phyloP scores from a whole-genome alignment of 257 asterid species.

The Solanum rostratum region DNA sequence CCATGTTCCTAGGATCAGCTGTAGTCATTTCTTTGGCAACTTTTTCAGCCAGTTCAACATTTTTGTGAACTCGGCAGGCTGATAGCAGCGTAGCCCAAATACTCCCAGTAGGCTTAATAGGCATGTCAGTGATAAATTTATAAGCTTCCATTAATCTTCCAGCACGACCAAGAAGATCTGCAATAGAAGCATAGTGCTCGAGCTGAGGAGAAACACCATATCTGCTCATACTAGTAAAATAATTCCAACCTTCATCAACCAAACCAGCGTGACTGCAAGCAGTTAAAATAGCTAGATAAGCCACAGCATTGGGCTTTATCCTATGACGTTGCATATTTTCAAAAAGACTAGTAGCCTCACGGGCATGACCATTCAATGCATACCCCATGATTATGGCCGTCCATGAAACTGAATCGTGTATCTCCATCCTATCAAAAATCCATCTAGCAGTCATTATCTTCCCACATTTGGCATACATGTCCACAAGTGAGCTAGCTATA shows the following conservation, averaged over 20 bases:
- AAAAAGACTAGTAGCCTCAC: conserved; percentile 52
- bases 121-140: conserved; percentile 44
- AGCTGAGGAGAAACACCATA: conserved; percentile 44
- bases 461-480: conserved; percentile 96
- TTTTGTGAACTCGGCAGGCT: conserved; percentile 81
- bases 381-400: conserved; percentile 90
- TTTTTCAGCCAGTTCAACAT: conserved; percentile 69
- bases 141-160: conserved; percentile 79
- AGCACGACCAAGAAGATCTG: conserved; percentile 84
- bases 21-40: conserved; percentile 49
- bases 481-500: conserved; percentile 71
- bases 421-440: conserved; percentile 61
- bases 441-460: conserved; percentile 39
- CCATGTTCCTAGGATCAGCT: conserved; percentile 42
- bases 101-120: conserved; percentile 46
- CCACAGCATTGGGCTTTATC: conserved; percentile 46
- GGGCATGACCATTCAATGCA: conserved; percentile 67
- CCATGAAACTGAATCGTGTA: conserved; percentile 64
- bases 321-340: conserved; percentile 56
- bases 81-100: conserved; percentile 76
- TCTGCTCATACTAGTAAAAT: conserved; percentile 45
- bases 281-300: conserved; percentile 69
- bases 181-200: conserved; percentile 73
- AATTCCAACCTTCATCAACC: conserved; percentile 63
- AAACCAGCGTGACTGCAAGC: conserved; percentile 95